phyloP scores from a whole-genome alignment of 179 eudicot genomes.

The Gypsophila paniculata region DNA sequence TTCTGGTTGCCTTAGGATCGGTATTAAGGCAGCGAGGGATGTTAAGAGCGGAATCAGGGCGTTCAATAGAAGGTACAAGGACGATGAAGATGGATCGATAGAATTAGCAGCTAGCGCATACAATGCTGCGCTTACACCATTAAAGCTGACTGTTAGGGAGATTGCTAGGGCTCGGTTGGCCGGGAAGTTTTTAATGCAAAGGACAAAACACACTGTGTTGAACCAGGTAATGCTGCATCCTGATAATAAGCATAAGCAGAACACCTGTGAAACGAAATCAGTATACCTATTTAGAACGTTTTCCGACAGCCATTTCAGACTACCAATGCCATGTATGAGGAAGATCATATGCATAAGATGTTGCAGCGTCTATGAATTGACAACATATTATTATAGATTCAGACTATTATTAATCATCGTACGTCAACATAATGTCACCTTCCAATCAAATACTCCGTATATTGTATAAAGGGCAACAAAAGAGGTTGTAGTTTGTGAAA shows the following conservation, averaged over 20 bases:
- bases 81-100: constrained; percentile 43
- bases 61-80: constrained; percentile 68
- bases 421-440: too few species aligned
- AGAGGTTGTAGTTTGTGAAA: too few species aligned
- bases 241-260: constrained; percentile 63
- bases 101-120: constrained; percentile 69
- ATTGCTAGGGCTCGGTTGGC: constrained; percentile 65
- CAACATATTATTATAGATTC: too few species aligned
- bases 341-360: too few species aligned
- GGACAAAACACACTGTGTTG: constrained; percentile 84
- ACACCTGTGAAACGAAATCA: constrained; percentile 46
- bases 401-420: too few species aligned
- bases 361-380: too few species aligned
- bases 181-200: constrained; percentile 72
- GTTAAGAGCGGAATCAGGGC: constrained; percentile 57
- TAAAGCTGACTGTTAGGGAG: constrained; percentile 76
- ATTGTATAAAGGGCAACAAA: too few species aligned
- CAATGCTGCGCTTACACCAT: constrained; percentile 86
- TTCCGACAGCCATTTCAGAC: background rate
- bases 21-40: constrained; percentile 51
- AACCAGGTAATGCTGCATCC: constrained; percentile 97
- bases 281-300: background rate
- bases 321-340: too few species aligned
- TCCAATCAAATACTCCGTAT: too few species aligned
- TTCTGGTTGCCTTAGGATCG: constrained; percentile 64